phyloP scores from a whole-genome alignment of 1,139 yeast genomes.

The Blastobotrys indianensis region DNA sequence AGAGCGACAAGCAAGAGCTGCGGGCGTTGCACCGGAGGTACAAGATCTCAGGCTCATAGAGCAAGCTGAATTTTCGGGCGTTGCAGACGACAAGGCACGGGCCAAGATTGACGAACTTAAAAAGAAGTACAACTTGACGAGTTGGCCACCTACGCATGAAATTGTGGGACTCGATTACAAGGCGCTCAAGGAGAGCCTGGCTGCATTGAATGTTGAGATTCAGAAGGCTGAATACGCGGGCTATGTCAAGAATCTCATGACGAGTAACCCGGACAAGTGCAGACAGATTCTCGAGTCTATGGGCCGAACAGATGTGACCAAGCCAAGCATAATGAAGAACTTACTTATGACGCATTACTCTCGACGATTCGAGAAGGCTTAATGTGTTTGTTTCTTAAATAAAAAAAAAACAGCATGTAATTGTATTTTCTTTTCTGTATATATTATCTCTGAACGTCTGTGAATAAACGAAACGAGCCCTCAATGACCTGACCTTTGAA shows the following conservation, averaged over 20 bases:
- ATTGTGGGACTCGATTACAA: slow-evolving; percentile 28
- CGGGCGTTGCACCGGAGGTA: slow-evolving; percentile 21
- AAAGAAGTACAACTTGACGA: slow-evolving; percentile 45
- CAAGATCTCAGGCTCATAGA: slow-evolving; percentile 23
- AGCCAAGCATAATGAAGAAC: slow-evolving; percentile 32
- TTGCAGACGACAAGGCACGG: slow-evolving; percentile 8
- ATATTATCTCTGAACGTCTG: background rate
- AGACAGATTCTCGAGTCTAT: slow-evolving; percentile 25
- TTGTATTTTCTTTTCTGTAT: background rate
- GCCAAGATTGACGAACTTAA: slow-evolving; percentile 42
- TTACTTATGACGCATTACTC: slow-evolving; percentile 28
- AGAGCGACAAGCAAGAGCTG: slow-evolving; percentile 29
- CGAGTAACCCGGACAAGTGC: slow-evolving; percentile 31
- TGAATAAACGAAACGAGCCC: background rate
- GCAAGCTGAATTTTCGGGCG: slow-evolving; percentile 6
- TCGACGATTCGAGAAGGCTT: slow-evolving; percentile 10
- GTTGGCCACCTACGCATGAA: slow-evolving; percentile 49
- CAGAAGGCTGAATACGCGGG: slow-evolving; percentile 22
- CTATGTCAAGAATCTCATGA: slow-evolving; percentile 27
- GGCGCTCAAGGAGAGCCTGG: slow-evolving; percentile 24
- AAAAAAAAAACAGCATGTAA: background rate
- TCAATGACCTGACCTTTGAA: background rate
- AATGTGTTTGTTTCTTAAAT: background rate
- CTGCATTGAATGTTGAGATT: slow-evolving; percentile 24
- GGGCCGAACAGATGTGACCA: slow-evolving; percentile 29